Evolutionary conservation across 352 stramenopile species (phyloP).

Genomic region (Peronospora belbahrii): DNA sequence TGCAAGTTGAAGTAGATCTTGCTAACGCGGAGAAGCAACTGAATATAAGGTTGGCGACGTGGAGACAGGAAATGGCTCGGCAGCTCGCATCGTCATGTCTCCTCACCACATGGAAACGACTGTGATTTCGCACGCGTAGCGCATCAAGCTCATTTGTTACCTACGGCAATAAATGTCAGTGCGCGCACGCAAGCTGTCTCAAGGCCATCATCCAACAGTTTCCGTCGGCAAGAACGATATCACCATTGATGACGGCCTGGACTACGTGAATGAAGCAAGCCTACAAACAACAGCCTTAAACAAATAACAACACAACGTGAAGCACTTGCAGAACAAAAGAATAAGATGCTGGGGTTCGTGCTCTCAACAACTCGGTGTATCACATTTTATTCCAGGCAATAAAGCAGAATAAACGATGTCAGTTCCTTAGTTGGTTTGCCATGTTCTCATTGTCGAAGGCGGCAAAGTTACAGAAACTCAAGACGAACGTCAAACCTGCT

Average conservation of each 20-base stretch:
- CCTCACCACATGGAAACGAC: no score
- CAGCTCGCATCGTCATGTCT: no score
- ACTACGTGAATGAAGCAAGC: constrained; percentile 16
- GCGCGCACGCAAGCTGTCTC: constrained; percentile 70
- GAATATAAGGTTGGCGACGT: no score
- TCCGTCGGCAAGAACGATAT: constrained; percentile 50
- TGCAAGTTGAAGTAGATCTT: no score
- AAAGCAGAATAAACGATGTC: constrained; percentile 38
- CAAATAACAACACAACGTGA: background rate
- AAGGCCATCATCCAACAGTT: constrained; percentile 82
- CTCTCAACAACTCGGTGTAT: constrained; percentile 86
- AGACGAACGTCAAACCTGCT: constrained; percentile 2
- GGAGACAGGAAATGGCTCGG: no score
- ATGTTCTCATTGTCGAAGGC: constrained; percentile 17
- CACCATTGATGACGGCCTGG: constrained; percentile 55
- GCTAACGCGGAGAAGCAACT: no score
- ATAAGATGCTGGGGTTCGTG: constrained; percentile 21
- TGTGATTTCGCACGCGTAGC: no score
- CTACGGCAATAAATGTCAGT: no score
- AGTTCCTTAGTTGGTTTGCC: constrained; percentile 19
- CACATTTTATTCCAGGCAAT: constrained; percentile 49
- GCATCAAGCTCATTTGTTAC: no score
- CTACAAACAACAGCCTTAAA: constrained; percentile 1
- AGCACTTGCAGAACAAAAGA: constrained; percentile 10
- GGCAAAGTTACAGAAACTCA: constrained; percentile 5